Base-by-base conservation (phyloP, 1,284 basidiomycete species). In the Malassezia furfur region DNA sequence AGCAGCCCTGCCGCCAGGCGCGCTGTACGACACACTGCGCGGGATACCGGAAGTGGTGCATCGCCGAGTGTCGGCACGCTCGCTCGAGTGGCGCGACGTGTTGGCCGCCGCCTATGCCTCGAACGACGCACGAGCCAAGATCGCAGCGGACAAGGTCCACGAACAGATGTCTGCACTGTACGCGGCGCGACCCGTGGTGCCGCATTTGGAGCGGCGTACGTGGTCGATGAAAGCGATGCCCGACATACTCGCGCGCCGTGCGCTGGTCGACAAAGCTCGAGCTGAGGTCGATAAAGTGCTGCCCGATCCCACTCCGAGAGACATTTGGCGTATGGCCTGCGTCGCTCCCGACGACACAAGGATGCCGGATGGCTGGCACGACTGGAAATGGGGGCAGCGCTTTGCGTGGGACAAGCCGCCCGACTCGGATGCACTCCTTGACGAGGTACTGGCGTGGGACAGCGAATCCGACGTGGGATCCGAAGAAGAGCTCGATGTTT, bases 1-100 rank as follows among this genome's bases (percentile, higher is more conserved):
- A n/a, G 7, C 7, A 25, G 11, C 34, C 15, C 11, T 37, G 17
- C 11, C 48, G 32, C 48, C 25, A 19, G 9, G 32, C 17, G 17
- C 14, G 15, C 15, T 30, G n/a, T 3, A 19, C 10, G 36, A 19
- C 14, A n/a, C 37, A 5, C 22, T 57, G 3, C 15, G 17, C 12
- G 48, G 39, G 37, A 43, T 28, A 3, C 44, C 50, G 4, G 32
- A 28, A 17, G 10, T 36, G 5, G 45, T 17, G 1, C 45, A 47
- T 1, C 30, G 45, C 12, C 43, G 35, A 9, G 2, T 34, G 11
- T 11, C 25, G 8, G 34, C 43, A 12, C 48, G 36, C 36, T 28
- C 44, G 19, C 36, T 57, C 17, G 36, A 34, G 9, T 57, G 54
- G 54, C 54, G 49, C n/a, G 45, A 47, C 45, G 45, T 47, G 31